Base-by-base conservation (phyloP, 2,329 filamentous ascomycete genomes). In the Chaetomium olivaceum region DNA sequence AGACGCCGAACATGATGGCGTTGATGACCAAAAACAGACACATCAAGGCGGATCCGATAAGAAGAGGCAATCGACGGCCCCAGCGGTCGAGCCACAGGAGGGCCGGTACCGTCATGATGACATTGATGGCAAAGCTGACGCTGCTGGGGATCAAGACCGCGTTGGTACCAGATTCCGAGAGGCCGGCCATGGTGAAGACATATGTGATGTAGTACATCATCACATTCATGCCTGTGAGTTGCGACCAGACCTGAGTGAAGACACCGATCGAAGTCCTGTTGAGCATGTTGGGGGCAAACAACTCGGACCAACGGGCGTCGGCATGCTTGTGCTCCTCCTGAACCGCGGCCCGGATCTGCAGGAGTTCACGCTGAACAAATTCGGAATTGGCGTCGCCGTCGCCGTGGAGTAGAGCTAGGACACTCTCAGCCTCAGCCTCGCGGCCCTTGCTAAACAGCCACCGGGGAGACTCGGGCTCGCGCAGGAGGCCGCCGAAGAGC, bases 71-170 rank as follows among this genome's bases (percentile, higher is more conserved):
- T 51, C 90, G 90, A 69, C 91, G 90, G 56, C 91, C 91, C 87
- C 89, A 91, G 63, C 83, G 81, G 71, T 95, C 91, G 71, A 93
- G 85, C 79, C 81, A 93, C 64, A 93, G 77, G 27, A 94, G 82
- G 1, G 91, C 91, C 0, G 90, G 89, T 3, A 93, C 75, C 0
- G 91, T 94, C 87, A 92, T 91, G 61, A 88, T 67, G 1, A 94
- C 91, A 75, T 93, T 93, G 80, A 94, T 91, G 71, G 93, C 82
- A 74, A 91, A 91, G 73, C 91, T 87, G 68, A 91, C 91, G 11
- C 85, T 87, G 21, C 87, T 89, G 8, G 89, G 84, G 54, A 91
- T 76, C 9, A 92, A 82, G 46, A 87, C 83, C 61, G 81, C 82
- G 70, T 85, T 83, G 1, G 76, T 61, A 66, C 66, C 66, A 8